Evolutionary conservation across 495 filamentous ascomycete genomes (phyloP).

Genomic region (Trichoderma orchidacearum): DNA sequence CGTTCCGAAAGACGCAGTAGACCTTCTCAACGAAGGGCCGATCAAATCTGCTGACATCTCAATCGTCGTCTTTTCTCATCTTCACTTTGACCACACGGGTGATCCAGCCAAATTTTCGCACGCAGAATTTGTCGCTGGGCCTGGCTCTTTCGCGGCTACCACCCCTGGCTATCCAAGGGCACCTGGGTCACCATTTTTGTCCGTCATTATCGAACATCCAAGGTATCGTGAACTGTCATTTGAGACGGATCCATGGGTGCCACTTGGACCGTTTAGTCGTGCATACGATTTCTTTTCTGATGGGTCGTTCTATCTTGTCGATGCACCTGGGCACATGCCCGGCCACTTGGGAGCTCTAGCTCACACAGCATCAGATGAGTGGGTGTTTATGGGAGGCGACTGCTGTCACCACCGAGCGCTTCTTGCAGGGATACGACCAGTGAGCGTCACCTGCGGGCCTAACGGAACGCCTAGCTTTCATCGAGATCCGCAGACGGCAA

Average conservation of each 20-base stretch:
- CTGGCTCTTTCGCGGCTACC: not conserved
- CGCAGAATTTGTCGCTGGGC: not conserved
- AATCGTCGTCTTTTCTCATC: not conserved
- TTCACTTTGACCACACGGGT: not conserved
- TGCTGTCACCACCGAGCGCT: slow-evolving; percentile 9
- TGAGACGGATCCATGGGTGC: not conserved
- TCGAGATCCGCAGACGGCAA: not conserved
- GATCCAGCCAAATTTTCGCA: not conserved
- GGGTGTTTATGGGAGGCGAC: slow-evolving; percentile 14
- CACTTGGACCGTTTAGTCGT: slow-evolving; percentile 6
- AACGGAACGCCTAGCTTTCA: not conserved
- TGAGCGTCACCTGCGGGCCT: not conserved
- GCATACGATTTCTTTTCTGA: slow-evolving; percentile 40
- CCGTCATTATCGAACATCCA: not conserved
- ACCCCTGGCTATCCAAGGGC: not conserved
- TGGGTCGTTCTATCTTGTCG: slow-evolving; percentile 34
- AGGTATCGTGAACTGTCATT: not conserved
- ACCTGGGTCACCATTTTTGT: not conserved
- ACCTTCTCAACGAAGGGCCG: not conserved
- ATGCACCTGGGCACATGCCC: slow-evolving; percentile 28
- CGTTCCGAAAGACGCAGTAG: not conserved
- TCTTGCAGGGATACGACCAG: not conserved
- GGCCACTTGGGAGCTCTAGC: slow-evolving; percentile 35
- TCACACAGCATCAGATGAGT: slow-evolving; percentile 16
- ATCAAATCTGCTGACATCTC: not conserved